A percentile compares a stretch with the other conserved stretches of the same genome.
phyloP scores from a whole-genome alignment of 2,329 filamentous ascomycete genomes.

The Aspergillus felis region DNA sequence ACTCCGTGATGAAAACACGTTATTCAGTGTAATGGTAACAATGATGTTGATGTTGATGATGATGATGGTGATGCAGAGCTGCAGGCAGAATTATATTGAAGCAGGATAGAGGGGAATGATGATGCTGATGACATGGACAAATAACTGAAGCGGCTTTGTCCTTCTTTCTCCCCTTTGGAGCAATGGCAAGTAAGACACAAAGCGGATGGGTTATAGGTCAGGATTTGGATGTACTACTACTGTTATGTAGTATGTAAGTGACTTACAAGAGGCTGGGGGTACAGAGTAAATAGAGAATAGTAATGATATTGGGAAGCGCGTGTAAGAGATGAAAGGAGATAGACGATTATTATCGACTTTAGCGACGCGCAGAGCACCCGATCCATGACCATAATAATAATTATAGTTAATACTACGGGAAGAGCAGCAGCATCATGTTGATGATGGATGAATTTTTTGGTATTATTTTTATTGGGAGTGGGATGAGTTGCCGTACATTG shows the following conservation, averaged over 20 bases:
- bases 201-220: not conserved
- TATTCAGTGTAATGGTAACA: slow-evolving; percentile 3
- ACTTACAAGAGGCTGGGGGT: not conserved
- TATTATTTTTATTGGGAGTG: not conserved
- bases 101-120: slow-evolving; percentile 6
- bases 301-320: not conserved
- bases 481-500: not conserved
- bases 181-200: slow-evolving; percentile 2
- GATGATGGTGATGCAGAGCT: not conserved
- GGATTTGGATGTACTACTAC: not conserved
- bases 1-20: not conserved
- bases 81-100: slow-evolving; percentile 4
- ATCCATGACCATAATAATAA: slow-evolving; percentile 1
- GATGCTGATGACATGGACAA: slow-evolving; percentile 12
- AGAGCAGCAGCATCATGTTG: not conserved
- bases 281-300: not conserved
- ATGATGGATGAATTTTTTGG: no score
- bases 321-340: not conserved
- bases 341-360: not conserved
- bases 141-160: slow-evolving; percentile 1
- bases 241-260: not conserved
- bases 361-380: not conserved
- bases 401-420: not conserved
- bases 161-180: not conserved
- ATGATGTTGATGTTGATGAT: slow-evolving; percentile 7